Evolutionary conservation across 257 asterid genomes (phyloP), one percentile per base, ranked within the genome.

Genomic region (Fraxinus americana): DNA sequence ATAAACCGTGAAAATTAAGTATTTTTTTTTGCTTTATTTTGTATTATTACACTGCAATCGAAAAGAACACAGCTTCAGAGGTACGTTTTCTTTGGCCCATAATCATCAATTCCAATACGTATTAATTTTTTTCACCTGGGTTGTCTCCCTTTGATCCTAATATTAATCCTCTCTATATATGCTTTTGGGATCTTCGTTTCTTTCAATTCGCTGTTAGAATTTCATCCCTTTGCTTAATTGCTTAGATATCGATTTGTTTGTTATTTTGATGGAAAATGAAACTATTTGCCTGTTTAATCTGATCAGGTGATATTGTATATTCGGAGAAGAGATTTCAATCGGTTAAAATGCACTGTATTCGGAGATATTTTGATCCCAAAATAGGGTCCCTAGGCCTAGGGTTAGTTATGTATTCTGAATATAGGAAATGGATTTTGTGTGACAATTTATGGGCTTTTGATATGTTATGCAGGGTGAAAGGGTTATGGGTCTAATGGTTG

Each of bases 291-390:
- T 63, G 41, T 81, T 85, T 52, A 54, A 39, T 81, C 73, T 91
- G 90, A 91, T 86, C 94, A 94, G 96, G 96, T 82, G 85, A 77
- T 79, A 81, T 70, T 79, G 80, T 90, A 89, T 81, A 23, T 79
- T 43, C 86, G 76, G 75, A 80, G 77, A 66, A 52, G 83, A 82
- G 79, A 66, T 89, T 88, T 79, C 71, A 82, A 54, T 74, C 79
- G 81, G 63, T 78, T 77, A 77, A 73, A 67, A 81, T 66, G 78
- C 71, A 67, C 72, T 70, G 78, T 77, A 83, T 75, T 45, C 61
- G 77, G 84, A 73, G 82, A 65, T 52, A 75, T 86, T 80, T 74
- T 75, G 86, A 83, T 82, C 45, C 72, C 73, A 70, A 78, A 45
- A 54, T 83, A 80, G 75, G 89, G 81, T 83, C 52, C 41, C 65